These are phyloP conservation scores for Toxoplasma gondii DNA, from an alignment of 169 alveolate genomes.

Conservation along the genomic window DNA sequence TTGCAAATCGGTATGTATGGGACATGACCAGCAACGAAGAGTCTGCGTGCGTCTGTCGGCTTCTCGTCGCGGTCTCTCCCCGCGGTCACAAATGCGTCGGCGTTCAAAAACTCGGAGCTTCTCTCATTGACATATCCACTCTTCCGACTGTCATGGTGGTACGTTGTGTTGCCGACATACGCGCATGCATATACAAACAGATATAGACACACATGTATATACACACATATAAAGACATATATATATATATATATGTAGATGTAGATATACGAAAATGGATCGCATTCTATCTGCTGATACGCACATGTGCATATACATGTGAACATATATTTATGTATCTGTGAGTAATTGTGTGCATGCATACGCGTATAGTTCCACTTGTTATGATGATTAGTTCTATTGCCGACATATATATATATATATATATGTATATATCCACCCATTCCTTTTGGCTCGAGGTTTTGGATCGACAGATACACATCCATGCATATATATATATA, in stretches of 20 bases:
- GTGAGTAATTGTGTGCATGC: not conserved
- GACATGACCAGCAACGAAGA: constrained; percentile 20
- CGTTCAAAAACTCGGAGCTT: not conserved
- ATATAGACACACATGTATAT: too few species aligned
- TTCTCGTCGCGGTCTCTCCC: not conserved
- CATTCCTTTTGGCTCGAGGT: not conserved
- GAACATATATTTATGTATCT: not conserved
- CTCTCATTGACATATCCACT: not conserved
- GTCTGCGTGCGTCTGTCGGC: not conserved
- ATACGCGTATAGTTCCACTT: too few species aligned
- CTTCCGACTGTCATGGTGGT: not conserved
- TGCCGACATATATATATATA: not conserved
- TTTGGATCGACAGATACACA: not conserved
- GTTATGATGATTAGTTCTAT: too few species aligned
- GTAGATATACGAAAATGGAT: not conserved
- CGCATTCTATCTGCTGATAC: not conserved
- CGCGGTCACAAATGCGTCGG: not conserved
- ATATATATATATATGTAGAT: not conserved
- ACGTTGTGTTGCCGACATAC: not conserved
- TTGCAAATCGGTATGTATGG: not conserved
- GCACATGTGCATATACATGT: not conserved
- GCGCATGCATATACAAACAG: too few species aligned
- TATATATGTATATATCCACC: not conserved
- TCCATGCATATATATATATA: not conserved
- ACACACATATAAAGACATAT: not conserved